Evolutionary conservation across 2,329 filamentous ascomycete species (phyloP).

Genomic region (Aspergillus persii): DNA sequence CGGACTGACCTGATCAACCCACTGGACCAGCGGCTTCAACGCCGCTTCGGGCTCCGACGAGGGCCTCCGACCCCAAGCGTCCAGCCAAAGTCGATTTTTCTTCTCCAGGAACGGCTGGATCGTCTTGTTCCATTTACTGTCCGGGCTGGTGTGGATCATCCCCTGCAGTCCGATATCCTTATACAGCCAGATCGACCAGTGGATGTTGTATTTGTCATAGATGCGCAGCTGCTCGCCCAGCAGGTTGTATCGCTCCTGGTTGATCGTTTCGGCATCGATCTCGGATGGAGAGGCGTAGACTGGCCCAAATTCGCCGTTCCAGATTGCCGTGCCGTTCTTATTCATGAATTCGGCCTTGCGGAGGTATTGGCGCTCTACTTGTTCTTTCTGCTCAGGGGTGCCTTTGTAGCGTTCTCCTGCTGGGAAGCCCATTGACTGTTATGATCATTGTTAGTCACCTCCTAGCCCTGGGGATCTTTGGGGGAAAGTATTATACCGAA

Average conservation of each 20-base stretch:
- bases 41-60: slow-evolving; percentile 46
- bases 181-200: slow-evolving; percentile 62
- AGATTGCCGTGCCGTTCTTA: slow-evolving; percentile 43
- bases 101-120: slow-evolving; percentile 55
- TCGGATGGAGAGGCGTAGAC: slow-evolving; percentile 38
- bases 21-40: slow-evolving; percentile 44
- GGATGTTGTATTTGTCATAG: slow-evolving; percentile 52
- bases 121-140: slow-evolving; percentile 51
- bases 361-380: slow-evolving; percentile 43
- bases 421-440: slow-evolving; percentile 42
- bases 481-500: slow-evolving; percentile 22
- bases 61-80: slow-evolving; percentile 53
- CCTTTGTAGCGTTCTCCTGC: slow-evolving; percentile 42
- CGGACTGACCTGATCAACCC: slow-evolving; percentile 45
- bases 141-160: slow-evolving; percentile 51
- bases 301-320: slow-evolving; percentile 55
- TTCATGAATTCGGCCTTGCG: slow-evolving; percentile 51
- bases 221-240: slow-evolving; percentile 50
- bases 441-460: too few species aligned
- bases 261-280: slow-evolving; percentile 37
- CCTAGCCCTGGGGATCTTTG: too few species aligned
- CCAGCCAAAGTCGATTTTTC: slow-evolving; percentile 54
- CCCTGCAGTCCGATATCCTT: slow-evolving; percentile 59
- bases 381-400: slow-evolving; percentile 40
- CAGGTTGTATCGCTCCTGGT: slow-evolving; percentile 47